Percentiles rank a stretch among this genome's conserved stretches.
Conservation (phyloP, 169 alveolate genomes). For the Plasmodium fragile region DNA sequence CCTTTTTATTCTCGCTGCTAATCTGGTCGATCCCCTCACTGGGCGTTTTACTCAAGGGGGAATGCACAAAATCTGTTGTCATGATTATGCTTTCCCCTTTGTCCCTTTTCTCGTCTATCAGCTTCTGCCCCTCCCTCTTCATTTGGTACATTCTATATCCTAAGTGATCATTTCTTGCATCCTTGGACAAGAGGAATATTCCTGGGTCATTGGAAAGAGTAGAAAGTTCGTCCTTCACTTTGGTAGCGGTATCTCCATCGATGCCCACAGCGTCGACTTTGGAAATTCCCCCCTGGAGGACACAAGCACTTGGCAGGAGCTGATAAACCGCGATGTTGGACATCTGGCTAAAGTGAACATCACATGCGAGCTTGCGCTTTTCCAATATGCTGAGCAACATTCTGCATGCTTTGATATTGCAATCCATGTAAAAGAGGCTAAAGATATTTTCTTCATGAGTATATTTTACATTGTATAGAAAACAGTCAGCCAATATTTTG, state of each 20-base stretch:
- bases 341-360: slow-evolving; percentile 36
- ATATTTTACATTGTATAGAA: slow-evolving; percentile 64
- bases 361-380: slow-evolving; percentile 61
- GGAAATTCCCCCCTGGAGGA: neutral
- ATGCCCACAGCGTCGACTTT: neutral
- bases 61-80: neutral
- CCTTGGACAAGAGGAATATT: slow-evolving; percentile 22
- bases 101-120: neutral
- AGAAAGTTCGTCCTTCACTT: neutral
- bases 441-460: slow-evolving; percentile 15
- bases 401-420: slow-evolving; percentile 8
- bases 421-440: slow-evolving; percentile 54
- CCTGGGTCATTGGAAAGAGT: neutral
- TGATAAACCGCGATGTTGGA: slow-evolving; percentile 40
- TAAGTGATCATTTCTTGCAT: slow-evolving; percentile 35
- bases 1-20: neutral
- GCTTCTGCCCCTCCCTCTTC: neutral
- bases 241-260: neutral
- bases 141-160: slow-evolving; percentile 57
- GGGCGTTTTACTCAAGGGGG: neutral
- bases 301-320: slow-evolving; percentile 18
- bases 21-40: neutral
- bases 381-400: slow-evolving; percentile 23
- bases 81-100: neutral
- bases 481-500: slow-evolving; percentile 79